phyloP scores from a whole-genome alignment of 257 asterid genomes.

The Gardenia jasminoides region DNA sequence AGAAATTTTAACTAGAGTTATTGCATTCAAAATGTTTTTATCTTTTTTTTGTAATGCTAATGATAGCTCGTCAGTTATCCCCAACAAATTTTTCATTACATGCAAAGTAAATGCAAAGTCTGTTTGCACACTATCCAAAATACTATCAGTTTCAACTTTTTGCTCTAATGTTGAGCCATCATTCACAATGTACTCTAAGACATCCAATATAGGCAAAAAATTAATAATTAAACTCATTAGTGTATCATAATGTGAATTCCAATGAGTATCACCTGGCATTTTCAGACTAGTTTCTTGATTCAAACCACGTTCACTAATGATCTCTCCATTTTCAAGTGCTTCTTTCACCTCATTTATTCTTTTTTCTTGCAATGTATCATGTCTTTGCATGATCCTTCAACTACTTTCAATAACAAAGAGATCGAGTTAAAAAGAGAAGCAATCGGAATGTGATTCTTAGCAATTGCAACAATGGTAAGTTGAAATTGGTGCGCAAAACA shows the following conservation, averaged over 20 bases:
- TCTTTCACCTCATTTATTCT: not conserved
- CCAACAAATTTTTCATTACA: not conserved
- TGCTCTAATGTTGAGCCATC: too few relatives aligned
- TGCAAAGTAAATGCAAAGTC: slow-evolving; percentile 8
- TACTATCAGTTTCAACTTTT: not conserved
- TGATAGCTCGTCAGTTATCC: not conserved
- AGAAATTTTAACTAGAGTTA: too few relatives aligned
- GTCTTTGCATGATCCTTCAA: not conserved
- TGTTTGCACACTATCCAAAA: not conserved
- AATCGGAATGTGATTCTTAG: too few relatives aligned
- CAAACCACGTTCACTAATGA: not conserved
- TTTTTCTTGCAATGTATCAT: not conserved
- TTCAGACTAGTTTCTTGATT: not conserved
- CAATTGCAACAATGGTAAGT: not conserved
- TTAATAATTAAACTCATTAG: slow-evolving; percentile 2
- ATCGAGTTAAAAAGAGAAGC: not conserved
- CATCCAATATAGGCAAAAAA: not conserved
- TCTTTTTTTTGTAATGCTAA: not conserved
- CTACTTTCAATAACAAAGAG: not conserved
- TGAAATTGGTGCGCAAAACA: not conserved
- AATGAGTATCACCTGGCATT: slow-evolving; percentile 2
- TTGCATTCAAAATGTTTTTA: not conserved
- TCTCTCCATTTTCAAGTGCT: not conserved
- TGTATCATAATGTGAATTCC: not conserved
- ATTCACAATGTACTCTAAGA: not conserved